phyloP scores from a whole-genome alignment of 139 green algal genomes.

The Trebouxia sp. region DNA sequence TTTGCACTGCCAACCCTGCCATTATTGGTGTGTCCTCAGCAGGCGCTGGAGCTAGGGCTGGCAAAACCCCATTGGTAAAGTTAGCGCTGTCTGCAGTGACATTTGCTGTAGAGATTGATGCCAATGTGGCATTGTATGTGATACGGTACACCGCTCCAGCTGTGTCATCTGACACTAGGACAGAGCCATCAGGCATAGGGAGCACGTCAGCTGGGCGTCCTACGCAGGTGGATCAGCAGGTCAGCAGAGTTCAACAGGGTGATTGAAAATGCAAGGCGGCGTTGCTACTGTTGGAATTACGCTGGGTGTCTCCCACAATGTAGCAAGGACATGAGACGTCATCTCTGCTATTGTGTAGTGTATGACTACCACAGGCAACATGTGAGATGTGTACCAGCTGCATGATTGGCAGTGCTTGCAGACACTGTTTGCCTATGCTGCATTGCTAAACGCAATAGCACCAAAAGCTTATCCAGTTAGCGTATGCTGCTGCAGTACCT shows the following conservation, averaged over 20 bases:
- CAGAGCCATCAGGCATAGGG: constrained; percentile 2
- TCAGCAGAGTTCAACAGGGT: neutral
- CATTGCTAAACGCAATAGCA: too few species aligned
- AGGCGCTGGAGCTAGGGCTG: neutral
- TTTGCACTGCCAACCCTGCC: neutral
- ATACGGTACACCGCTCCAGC: constrained; percentile 2
- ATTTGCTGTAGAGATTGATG: neutral
- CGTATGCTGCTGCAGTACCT: too few species aligned
- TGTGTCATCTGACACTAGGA: constrained; percentile 21
- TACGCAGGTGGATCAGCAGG: neutral
- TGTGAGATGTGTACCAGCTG: neutral
- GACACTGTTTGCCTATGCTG: too few species aligned
- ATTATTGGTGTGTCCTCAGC: neutral
- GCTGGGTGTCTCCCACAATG: too few species aligned
- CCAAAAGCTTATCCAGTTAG: too few species aligned
- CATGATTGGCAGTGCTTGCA: neutral
- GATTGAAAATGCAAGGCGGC: neutral
- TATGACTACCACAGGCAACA: too few species aligned
- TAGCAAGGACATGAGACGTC: too few species aligned
- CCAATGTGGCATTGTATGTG: constrained; percentile 1
- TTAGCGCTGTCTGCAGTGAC: neutral
- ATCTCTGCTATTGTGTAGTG: too few species aligned
- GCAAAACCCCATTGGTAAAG: neutral
- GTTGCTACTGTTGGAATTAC: neutral
- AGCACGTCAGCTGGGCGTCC: constrained; percentile 24